Base-by-base conservation (phyloP, 176 grass and related monocot species). In the Stipa capillata region DNA sequence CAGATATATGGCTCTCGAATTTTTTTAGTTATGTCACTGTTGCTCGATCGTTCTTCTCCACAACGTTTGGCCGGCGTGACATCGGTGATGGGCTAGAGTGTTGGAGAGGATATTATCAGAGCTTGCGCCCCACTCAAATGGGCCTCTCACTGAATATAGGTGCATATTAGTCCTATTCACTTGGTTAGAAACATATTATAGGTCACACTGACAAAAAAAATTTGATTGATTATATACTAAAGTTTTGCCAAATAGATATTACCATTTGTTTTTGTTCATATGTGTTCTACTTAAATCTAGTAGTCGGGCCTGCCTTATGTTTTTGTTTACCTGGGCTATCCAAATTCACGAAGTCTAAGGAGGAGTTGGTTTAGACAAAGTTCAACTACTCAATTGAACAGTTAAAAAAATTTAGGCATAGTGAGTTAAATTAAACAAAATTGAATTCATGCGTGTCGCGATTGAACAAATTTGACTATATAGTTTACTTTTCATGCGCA, bases 81-180 rank as follows among this genome's bases (percentile, higher is more conserved):
- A 90, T 97, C 64, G 87, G 83, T 50, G 80, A 80, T 42, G 95
- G 89, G 7, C 74, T 97, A 23, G 95, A 97, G 51, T 90, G 73
- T 53, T 94, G 95, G 95, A 92, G 63, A 49, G 95, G 91, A 9
- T 94, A 89, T 36, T 94, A 92, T 61, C 94, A 97, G 87, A 97
- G 94, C 87, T 63, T 97, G 65, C 87, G 91, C 13, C 94, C 87
- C 29, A 86, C 89, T 12, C 94, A 97, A 68, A 92, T 92, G 91
- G 91, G 95, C 2, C 82, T 90, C 9, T 94, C 91, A 16, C 44
- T 94, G 28, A 97, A 97, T 23, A 84, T 89, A 41, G 95, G 95
- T 97, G 82, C 59, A 81, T 58, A 56, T 20, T 68, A 20, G 3
- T 81, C 15, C 18, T 17, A 54, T 48, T 24, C 36, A 28, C n/a